Evolutionary conservation across 1,284 basidiomycete genomes (phyloP).

Genomic region (Coniferiporia weirii): DNA sequence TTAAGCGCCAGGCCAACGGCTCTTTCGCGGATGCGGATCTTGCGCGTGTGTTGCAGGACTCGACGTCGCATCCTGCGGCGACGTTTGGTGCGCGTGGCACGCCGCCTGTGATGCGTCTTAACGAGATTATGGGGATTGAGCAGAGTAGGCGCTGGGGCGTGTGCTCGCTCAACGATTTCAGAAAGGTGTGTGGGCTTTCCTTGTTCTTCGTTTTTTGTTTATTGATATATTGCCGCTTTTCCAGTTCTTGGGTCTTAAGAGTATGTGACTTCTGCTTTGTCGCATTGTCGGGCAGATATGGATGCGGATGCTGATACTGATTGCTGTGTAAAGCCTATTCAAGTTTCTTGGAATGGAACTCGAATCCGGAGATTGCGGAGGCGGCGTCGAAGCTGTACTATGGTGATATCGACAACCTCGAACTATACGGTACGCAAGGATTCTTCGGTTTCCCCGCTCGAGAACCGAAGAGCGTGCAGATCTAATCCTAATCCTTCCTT

Average conservation of each 20-base stretch:
- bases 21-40: slow-evolving; percentile 69
- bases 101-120: slow-evolving; percentile 66
- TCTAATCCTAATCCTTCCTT: not conserved
- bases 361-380: slow-evolving; percentile 61
- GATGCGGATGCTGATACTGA: not conserved
- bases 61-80: slow-evolving; percentile 68
- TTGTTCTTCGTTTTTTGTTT: not conserved
- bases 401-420: slow-evolving; percentile 71
- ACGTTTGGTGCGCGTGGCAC: slow-evolving; percentile 78
- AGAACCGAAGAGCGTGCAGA: not conserved
- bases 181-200: slow-evolving; percentile 41
- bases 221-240: not conserved
- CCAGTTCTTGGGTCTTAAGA: slow-evolving; percentile 69
- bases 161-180: slow-evolving; percentile 83
- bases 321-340: slow-evolving; percentile 43
- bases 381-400: slow-evolving; percentile 72
- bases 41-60: slow-evolving; percentile 59
- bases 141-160: slow-evolving; percentile 76
- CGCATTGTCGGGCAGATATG: too few relatives aligned
- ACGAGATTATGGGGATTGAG: slow-evolving; percentile 82
- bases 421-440: slow-evolving; percentile 51
- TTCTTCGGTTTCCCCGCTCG: not conserved
- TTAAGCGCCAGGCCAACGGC: slow-evolving; percentile 59
- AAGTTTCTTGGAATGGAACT: slow-evolving; percentile 80
- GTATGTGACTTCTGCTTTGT: slow-evolving; percentile 33